A percentile compares a stretch with the other conserved stretches of the same genome.
phyloP scores from a whole-genome alignment of 306 rosid species.

The Glycyrrhiza uralensis region DNA sequence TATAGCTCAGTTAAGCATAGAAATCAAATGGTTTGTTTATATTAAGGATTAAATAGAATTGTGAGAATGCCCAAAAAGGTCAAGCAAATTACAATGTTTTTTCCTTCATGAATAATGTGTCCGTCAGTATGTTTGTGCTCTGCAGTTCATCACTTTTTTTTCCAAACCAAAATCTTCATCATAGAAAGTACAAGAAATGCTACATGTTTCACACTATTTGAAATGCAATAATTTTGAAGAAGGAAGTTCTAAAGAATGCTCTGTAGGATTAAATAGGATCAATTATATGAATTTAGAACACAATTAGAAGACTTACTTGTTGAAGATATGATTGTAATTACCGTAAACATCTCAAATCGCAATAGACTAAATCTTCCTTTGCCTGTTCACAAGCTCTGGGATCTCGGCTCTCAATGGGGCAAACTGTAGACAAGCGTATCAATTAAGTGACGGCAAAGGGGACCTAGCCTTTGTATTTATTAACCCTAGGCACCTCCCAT shows the following conservation, averaged over 20 bases:
- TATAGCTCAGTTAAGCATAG: neutral
- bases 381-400: too few species aligned
- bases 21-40: neutral
- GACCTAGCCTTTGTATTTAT: too few species aligned
- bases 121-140: neutral
- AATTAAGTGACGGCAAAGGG: too few species aligned
- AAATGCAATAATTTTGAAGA: constrained; percentile 11
- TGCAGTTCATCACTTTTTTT: constrained; percentile 18
- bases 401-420: too few species aligned
- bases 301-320: too few species aligned
- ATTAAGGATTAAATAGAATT: neutral
- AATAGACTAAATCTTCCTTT: too few species aligned
- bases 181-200: neutral
- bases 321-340: too few species aligned
- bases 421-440: too few species aligned
- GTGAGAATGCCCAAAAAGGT: neutral
- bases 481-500: too few species aligned
- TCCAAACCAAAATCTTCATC: constrained; percentile 9
- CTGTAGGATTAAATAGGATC: too few species aligned
- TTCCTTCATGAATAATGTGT: constrained; percentile 6
- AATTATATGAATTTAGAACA: too few species aligned
- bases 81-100: neutral
- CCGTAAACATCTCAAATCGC: too few species aligned
- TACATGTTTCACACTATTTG: neutral
- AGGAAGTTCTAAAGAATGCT: neutral